Percentiles rank a stretch among this genome's conserved stretches.
Conservation (phyloP, 2,329 filamentous ascomycete species). For the Celoporthe dispersa region DNA sequence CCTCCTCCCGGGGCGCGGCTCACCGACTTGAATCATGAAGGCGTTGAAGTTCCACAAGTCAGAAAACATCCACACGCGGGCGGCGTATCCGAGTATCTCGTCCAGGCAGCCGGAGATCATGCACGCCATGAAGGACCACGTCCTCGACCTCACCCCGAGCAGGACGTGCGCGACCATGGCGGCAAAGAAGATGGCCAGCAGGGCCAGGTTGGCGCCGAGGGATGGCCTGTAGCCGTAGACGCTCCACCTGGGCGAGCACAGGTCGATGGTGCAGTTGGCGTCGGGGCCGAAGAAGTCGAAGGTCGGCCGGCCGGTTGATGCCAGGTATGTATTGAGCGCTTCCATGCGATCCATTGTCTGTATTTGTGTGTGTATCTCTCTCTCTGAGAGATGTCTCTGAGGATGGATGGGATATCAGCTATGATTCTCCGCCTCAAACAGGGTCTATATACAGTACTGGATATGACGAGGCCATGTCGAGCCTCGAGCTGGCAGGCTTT, state of each 20-base stretch:
- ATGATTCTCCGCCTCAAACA: neutral
- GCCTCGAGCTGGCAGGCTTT: neutral
- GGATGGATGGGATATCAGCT: neutral
- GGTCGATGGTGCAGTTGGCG: slow-evolving; percentile 54
- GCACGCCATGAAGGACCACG: slow-evolving; percentile 52
- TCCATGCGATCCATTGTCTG: slow-evolving; percentile 14
- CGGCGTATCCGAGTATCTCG: slow-evolving; percentile 67
- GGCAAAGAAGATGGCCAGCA: slow-evolving; percentile 50
- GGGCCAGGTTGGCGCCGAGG: slow-evolving; percentile 46
- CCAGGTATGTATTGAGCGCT: neutral
- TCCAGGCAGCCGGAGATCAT: slow-evolving; percentile 61
- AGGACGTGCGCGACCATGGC: slow-evolving; percentile 51
- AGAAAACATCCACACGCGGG: slow-evolving; percentile 59
- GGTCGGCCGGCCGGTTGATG: neutral
- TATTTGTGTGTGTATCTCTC: neutral
- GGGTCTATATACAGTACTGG: neutral
- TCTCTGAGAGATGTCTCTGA: no score
- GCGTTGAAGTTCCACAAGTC: slow-evolving; percentile 63
- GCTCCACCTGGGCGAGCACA: slow-evolving; percentile 51
- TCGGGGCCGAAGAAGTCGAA: slow-evolving; percentile 47
- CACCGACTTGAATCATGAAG: slow-evolving; percentile 70
- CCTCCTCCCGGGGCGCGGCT: slow-evolving; percentile 31
- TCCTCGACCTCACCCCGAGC: slow-evolving; percentile 52
- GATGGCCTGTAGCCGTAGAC: slow-evolving; percentile 53
- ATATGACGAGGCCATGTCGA: neutral